Percentiles rank a stretch among this genome's conserved stretches.
phyloP scores from a whole-genome alignment of 345 rosid species.

The Syzygium jambos region DNA sequence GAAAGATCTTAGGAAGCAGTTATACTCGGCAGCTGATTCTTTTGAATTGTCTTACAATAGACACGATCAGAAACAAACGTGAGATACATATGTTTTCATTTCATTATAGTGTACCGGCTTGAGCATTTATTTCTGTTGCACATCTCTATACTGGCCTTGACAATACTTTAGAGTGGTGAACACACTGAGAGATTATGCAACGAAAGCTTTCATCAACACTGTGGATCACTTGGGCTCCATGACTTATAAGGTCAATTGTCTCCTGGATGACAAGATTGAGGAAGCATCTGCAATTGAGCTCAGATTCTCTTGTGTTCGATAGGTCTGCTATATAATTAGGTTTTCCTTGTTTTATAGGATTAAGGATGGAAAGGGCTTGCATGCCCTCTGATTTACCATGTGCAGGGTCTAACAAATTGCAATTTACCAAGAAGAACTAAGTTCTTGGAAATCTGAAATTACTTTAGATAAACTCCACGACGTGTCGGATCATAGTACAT shows the following conservation, averaged over 20 bases:
- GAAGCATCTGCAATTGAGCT: conserved; percentile 28
- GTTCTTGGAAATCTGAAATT: background rate
- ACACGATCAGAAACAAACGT: conserved; percentile 57
- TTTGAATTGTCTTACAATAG: conserved; percentile 54
- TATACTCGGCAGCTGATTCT: conserved; percentile 82
- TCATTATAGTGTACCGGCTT: background rate
- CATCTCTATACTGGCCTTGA: background rate
- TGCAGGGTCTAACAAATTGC: background rate
- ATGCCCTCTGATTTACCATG: background rate
- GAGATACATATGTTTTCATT: conserved; percentile 1
- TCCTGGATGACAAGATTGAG: conserved; percentile 38
- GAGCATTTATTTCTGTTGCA: background rate
- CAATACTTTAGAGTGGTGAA: conserved; percentile 40
- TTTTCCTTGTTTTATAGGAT: conserved; percentile 4
- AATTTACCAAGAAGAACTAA: background rate
- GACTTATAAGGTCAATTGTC: conserved; percentile 46
- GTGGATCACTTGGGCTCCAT: conserved; percentile 88
- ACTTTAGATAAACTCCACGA: background rate
- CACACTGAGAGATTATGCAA: conserved; percentile 56
- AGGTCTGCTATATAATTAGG: conserved; percentile 25
- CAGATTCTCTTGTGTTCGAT: conserved; percentile 47
- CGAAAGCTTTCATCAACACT: conserved; percentile 59
- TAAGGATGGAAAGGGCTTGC: background rate
- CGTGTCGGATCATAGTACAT: background rate
- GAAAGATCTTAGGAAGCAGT: conserved; percentile 59